Percentiles rank a stretch among this genome's conserved stretches.
These are phyloP conservation scores for Lodderomyces beijingensis DNA, from an alignment of 1,139 yeast species.

Conservation along the genomic window DNA sequence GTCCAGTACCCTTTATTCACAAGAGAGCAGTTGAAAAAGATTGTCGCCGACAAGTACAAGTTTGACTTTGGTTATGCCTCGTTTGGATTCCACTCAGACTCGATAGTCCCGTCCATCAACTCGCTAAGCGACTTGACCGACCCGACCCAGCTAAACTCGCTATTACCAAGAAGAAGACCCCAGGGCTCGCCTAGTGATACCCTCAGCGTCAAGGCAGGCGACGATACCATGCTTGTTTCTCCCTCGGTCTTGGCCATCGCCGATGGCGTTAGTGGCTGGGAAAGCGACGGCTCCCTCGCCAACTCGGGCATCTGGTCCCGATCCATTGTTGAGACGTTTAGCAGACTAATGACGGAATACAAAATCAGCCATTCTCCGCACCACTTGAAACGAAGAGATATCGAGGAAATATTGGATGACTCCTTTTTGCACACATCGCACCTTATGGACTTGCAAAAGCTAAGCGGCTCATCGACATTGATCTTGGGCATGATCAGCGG, in stretches of 20 bases:
- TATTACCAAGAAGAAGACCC: constrained; percentile 50
- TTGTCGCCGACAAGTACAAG: constrained; percentile 37
- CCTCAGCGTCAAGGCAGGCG: constrained; percentile 52
- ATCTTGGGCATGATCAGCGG: constrained; percentile 50
- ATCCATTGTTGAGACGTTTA: constrained; percentile 50
- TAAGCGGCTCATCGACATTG: constrained; percentile 53
- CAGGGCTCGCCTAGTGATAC: constrained; percentile 54
- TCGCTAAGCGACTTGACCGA: constrained; percentile 51
- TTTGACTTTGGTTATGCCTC: constrained; percentile 46
- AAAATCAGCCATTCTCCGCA: constrained; percentile 42
- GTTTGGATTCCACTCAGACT: constrained; percentile 46
- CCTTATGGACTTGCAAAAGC: constrained; percentile 47
- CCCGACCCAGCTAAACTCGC: constrained; percentile 42
- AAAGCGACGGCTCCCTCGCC: constrained; percentile 34
- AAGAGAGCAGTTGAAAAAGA: constrained; percentile 34
- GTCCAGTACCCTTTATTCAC: constrained; percentile 42
- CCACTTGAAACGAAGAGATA: constrained; percentile 39
- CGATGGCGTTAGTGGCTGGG: constrained; percentile 64
- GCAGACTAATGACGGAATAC: constrained; percentile 46
- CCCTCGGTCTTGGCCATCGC: constrained; percentile 55
- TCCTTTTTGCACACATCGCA: constrained; percentile 50
- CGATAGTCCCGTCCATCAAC: constrained; percentile 39
- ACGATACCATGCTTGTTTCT: constrained; percentile 59
- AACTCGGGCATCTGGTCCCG: constrained; percentile 55
- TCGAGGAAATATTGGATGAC: constrained; percentile 46